These are phyloP conservation scores for Corrigiola litoralis DNA, from an alignment of 179 eudicot species.

Conservation along the genomic window DNA sequence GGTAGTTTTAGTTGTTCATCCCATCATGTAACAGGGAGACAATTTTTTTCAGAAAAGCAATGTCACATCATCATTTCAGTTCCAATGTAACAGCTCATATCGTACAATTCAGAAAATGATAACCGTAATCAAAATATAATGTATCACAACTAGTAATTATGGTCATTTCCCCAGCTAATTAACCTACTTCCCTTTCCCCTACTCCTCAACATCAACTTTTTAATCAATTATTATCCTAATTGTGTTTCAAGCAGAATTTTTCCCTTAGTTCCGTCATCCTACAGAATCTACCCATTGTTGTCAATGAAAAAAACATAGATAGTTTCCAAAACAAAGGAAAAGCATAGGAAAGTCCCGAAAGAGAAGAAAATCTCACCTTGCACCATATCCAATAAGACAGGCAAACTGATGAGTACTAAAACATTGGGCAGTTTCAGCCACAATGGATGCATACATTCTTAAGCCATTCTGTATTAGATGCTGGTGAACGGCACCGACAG, in stretches of 20 bases:
- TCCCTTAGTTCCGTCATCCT: no score
- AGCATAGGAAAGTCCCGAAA: no score
- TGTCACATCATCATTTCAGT: no score
- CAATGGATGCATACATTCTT: constrained; percentile 92
- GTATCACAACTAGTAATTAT: background rate
- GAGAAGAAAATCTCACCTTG: constrained; percentile 55
- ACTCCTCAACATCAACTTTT: background rate
- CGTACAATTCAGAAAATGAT: no score
- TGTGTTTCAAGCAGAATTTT: no score
- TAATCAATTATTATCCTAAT: background rate
- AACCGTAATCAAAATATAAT: no score
- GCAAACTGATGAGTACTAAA: constrained; percentile 99
- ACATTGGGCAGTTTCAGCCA: constrained; percentile 99
- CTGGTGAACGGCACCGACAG: constrained; percentile 99
- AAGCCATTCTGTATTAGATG: constrained; percentile 97
- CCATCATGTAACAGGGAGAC: no score
- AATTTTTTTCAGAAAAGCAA: no score
- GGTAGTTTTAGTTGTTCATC: no score
- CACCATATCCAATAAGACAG: constrained; percentile 97
- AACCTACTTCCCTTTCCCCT: background rate
- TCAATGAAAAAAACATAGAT: background rate
- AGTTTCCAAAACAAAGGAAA: constrained; percentile 8
- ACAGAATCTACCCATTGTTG: no score
- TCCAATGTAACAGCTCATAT: no score
- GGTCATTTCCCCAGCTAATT: background rate